Evolutionary conservation across 306 rosid genomes (phyloP), one percentile per base, ranked within the genome.

Genomic region (Ormosia semicastrata): DNA sequence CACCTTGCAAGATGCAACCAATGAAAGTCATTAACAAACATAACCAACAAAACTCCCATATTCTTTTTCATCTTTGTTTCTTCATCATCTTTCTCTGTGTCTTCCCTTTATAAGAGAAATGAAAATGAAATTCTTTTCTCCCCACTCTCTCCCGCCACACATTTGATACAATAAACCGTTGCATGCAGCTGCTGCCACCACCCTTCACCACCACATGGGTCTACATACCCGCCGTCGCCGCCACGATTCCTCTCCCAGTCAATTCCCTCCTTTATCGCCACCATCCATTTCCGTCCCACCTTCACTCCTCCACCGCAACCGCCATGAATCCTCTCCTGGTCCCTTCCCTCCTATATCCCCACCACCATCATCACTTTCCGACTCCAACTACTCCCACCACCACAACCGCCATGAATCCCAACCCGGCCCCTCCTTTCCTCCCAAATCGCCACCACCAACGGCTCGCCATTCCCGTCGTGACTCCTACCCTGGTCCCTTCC

Each of bases 271-370:
- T 2, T 2, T 59, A 1, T 15, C 81, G 2, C 73, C 78, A 8
- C 71, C 67, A 2, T 56, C 77, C 10, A 62, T 71, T 37, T 37
- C 68, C 57, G 24, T 73, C 13, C 78, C 80, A 11, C 46, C 82
- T 1, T 52, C 34, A 1, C 12, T n/a, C 17, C 8, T n/a, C 37
- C 62, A 14, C 62, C 34, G n/a, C 24, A 49, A 81, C 79, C 98
- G 94, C 60, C 92, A 89, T 32, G 94, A 90, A 30, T 84, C 98
- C 33, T 79, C 85, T 1, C 59, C 50, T 0, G 40, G 18, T 5
- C 83, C 74, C 13, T 66, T 63, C 3, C 86, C 56, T 41, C 40
- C 68, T 0, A 10, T 52, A 63, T 1, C 82, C 66, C 13, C 91
- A 66, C 37, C 86, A 52, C 58, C 54, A 8, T 4, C 12, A 24